phyloP scores from a whole-genome alignment of 1,284 basidiomycete species.

The Lentinula novae-zelandiae region DNA sequence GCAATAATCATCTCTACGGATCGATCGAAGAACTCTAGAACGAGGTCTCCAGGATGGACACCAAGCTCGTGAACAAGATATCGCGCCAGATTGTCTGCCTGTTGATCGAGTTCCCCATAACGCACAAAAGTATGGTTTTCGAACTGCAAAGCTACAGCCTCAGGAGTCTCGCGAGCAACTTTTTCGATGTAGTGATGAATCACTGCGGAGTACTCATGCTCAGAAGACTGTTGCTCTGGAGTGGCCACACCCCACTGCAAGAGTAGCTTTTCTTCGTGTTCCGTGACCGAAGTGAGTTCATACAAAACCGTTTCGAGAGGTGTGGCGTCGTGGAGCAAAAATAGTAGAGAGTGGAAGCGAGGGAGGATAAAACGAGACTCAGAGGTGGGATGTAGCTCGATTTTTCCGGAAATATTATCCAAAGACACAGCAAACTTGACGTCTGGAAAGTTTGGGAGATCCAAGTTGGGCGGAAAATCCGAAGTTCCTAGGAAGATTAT shows the following conservation, averaged over 20 bases:
- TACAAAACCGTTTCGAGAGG: neutral
- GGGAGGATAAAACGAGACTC: neutral
- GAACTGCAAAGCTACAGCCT: neutral
- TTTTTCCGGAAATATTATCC: neutral
- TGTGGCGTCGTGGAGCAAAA: neutral
- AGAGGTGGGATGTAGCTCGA: neutral
- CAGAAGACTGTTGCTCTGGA: neutral
- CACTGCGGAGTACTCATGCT: neutral
- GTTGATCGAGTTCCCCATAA: neutral
- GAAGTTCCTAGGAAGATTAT: neutral
- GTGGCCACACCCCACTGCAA: neutral
- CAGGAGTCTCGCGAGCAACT: slow-evolving; percentile 1
- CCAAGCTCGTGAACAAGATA: neutral
- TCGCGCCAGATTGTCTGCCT: neutral
- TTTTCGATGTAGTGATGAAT: slow-evolving; percentile 1
- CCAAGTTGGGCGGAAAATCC: neutral
- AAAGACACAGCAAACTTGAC: neutral
- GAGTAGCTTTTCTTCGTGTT: neutral
- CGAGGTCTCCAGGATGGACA: neutral
- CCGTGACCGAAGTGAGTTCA: neutral
- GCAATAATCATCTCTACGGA: slow-evolving; percentile 13
- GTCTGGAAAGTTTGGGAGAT: neutral
- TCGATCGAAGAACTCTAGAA: slow-evolving; percentile 4
- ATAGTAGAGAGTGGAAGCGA: neutral
- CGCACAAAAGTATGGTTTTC: neutral